phyloP scores from a whole-genome alignment of 164 flowering plant genomes.

The Aristolochia fimbriata region DNA sequence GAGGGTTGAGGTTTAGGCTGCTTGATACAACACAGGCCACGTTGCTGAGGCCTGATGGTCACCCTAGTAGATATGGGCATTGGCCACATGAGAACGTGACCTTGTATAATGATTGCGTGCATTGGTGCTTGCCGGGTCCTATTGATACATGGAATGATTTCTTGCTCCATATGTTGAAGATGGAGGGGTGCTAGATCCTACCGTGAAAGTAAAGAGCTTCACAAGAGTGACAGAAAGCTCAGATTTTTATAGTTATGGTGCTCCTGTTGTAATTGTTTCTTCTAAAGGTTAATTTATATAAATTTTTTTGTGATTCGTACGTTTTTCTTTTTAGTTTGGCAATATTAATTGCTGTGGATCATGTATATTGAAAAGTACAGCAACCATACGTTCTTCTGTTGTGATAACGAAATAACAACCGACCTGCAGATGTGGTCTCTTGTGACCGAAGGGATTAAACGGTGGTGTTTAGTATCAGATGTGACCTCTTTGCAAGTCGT shows the following conservation, averaged over 20 bases:
- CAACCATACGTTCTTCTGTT: no score
- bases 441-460: no score
- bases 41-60: constrained; percentile 36
- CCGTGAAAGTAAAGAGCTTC: not conserved
- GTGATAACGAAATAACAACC: no score
- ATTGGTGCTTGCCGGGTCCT: constrained; percentile 41
- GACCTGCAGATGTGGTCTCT: no score
- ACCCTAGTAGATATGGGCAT: constrained; percentile 30
- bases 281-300: not conserved
- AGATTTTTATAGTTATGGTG: not conserved
- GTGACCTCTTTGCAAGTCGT: no score
- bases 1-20: constrained; percentile 21
- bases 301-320: not conserved
- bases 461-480: no score
- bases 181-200: constrained; percentile 6
- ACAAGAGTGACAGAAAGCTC: not conserved
- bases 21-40: constrained; percentile 24
- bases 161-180: constrained; percentile 30
- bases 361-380: not conserved
- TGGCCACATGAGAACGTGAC: constrained; percentile 18
- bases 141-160: constrained; percentile 33
- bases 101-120: constrained; percentile 30
- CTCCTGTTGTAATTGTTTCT: not conserved
- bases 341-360: not conserved
- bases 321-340: not conserved